A percentile compares a stretch with the other conserved stretches of the same genome.
These are phyloP conservation scores for Phytopythium oedochilum DNA, from an alignment of 352 stramenopile genomes.

Conservation along the genomic window DNA sequence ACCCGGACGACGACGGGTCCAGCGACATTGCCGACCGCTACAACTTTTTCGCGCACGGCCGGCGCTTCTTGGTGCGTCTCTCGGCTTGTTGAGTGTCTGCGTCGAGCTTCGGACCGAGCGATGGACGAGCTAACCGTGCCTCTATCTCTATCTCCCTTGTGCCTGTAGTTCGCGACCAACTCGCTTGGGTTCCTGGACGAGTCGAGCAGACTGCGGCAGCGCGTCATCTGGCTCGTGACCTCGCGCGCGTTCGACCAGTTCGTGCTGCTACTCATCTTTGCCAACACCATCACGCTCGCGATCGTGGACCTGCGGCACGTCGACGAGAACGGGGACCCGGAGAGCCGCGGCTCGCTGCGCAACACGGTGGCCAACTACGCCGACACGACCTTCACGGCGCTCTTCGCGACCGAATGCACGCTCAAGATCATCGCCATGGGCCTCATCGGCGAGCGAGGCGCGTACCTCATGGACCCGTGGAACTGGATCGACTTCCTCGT, in stretches of 20 bases:
- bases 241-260: slow-evolving; percentile 61
- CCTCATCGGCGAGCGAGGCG: slow-evolving; percentile 46
- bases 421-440: slow-evolving; percentile 89
- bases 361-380: slow-evolving; percentile 47
- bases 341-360: slow-evolving; percentile 25
- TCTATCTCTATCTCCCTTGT: background rate
- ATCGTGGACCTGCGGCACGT: slow-evolving; percentile 57
- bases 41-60: slow-evolving; percentile 55
- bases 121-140: background rate
- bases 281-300: slow-evolving; percentile 78
- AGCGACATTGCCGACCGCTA: slow-evolving; percentile 37
- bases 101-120: too few species aligned
- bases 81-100: too few species aligned
- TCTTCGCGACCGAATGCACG: slow-evolving; percentile 84
- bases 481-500: slow-evolving; percentile 90
- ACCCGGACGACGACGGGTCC: slow-evolving; percentile 30
- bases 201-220: slow-evolving; percentile 30
- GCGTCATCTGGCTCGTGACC: slow-evolving; percentile 45
- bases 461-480: slow-evolving; percentile 83
- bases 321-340: slow-evolving; percentile 24
- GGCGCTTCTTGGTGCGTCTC: slow-evolving; percentile 31
- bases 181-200: slow-evolving; percentile 52
- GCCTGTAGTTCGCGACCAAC: slow-evolving; percentile 34
- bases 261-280: slow-evolving; percentile 70
- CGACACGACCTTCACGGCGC: slow-evolving; percentile 37